These are phyloP conservation scores for Cercospora sp. DNA, from an alignment of 2,329 filamentous ascomycete species.

Conservation along the genomic window DNA sequence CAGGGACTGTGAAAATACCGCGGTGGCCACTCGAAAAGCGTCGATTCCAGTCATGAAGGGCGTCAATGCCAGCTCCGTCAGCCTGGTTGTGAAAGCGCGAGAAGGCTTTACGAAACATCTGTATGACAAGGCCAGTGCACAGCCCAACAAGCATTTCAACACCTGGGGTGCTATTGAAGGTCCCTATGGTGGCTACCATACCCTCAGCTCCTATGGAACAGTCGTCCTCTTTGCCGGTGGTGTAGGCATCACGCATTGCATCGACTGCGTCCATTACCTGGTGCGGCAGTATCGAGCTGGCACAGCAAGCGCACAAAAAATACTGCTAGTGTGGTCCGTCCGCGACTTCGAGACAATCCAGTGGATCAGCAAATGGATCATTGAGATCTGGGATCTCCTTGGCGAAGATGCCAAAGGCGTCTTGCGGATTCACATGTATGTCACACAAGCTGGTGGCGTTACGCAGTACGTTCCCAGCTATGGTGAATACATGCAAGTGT, in stretches of 20 bases:
- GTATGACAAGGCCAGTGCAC: conserved; percentile 36
- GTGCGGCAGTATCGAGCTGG: neutral
- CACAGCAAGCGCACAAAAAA: neutral
- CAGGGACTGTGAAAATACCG: neutral
- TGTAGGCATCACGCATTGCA: neutral
- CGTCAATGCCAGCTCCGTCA: conserved; percentile 51
- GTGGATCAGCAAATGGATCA: neutral
- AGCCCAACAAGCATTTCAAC: conserved; percentile 28
- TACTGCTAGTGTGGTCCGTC: neutral
- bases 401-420: neutral
- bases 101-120: neutral
- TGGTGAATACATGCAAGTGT: neutral
- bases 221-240: neutral
- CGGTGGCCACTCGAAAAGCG: neutral
- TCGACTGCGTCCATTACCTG: neutral
- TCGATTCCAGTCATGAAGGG: neutral
- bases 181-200: neutral
- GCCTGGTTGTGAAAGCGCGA: neutral
- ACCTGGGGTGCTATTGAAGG: neutral
- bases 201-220: neutral
- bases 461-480: neutral
- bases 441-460: neutral
- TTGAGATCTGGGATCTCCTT: neutral
- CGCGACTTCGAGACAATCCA: neutral
- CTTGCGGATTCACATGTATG: neutral